Conservation (phyloP, 345 rosid species). For the Theobroma cacao region DNA sequence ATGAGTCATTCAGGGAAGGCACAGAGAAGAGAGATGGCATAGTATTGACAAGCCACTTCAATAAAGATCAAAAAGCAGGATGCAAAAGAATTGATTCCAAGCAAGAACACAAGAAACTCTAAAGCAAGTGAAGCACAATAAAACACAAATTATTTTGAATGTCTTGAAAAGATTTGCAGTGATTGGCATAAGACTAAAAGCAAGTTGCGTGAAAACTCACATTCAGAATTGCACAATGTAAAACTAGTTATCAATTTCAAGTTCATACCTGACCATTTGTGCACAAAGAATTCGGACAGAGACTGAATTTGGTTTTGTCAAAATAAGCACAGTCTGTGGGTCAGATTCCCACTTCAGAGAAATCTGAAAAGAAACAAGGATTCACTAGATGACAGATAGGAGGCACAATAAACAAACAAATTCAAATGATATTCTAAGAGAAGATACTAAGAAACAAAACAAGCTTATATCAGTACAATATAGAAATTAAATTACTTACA, state of each 20-base stretch:
- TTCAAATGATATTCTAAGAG: background rate
- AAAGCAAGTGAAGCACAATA: background rate
- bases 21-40: background rate
- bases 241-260: background rate
- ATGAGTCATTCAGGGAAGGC: background rate
- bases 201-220: background rate
- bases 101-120: background rate
- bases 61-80: background rate
- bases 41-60: background rate
- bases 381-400: background rate
- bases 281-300: constrained; percentile 75
- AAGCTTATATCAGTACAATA: background rate
- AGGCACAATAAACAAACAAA: constrained; percentile 2
- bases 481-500: background rate
- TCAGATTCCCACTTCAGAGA: constrained; percentile 87
- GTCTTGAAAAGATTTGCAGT: background rate
- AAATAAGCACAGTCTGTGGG: constrained; percentile 86
- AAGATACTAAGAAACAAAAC: background rate
- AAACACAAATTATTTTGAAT: background rate
- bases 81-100: background rate
- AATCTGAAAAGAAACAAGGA: constrained; percentile 55
- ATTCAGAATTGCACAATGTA: constrained; percentile 4
- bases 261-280: constrained; percentile 81
- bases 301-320: constrained; percentile 87
- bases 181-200: background rate